Conservation (phyloP, 1,284 basidiomycete species). For the Gymnopus androsaceus region DNA sequence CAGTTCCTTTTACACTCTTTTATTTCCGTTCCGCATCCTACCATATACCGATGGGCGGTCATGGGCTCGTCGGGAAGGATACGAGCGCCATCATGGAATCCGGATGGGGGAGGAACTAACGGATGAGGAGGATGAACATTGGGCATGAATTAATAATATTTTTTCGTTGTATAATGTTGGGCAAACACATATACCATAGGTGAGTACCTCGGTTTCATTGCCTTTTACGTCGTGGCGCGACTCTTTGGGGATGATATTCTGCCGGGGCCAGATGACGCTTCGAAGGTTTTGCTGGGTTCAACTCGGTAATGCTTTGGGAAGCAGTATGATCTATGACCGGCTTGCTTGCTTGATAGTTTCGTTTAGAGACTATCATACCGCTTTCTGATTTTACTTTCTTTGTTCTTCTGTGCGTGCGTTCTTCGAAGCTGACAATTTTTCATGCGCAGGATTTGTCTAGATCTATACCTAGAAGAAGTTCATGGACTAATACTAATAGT, state of each 20-base stretch:
- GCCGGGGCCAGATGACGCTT: slow-evolving; percentile 84
- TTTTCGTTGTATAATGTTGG: slow-evolving; percentile 16
- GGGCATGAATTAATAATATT: slow-evolving; percentile 8
- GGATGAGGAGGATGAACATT: slow-evolving; percentile 54
- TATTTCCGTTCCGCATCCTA: slow-evolving; percentile 79
- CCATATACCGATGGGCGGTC: slow-evolving; percentile 87
- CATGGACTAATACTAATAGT: no score
- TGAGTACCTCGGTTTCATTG: slow-evolving; percentile 26
- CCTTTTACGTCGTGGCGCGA: slow-evolving; percentile 1
- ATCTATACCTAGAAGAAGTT: no score
- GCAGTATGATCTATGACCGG: slow-evolving; percentile 58
- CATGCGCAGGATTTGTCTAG: no score
- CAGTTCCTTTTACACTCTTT: slow-evolving; percentile 74
- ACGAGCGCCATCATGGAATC: slow-evolving; percentile 60
- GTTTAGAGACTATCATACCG: no score
- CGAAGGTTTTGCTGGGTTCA: slow-evolving; percentile 34
- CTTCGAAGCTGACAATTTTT: no score
- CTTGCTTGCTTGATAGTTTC: slow-evolving; percentile 22
- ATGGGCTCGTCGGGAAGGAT: slow-evolving; percentile 74
- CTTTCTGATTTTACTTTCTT: background rate
- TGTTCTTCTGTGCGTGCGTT: no score
- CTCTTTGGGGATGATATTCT: slow-evolving; percentile 52
- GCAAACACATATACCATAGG: slow-evolving; percentile 18
- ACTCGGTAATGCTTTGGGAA: slow-evolving; percentile 39
- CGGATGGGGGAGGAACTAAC: slow-evolving; percentile 70